Base-by-base conservation (phyloP, 495 filamentous ascomycete genomes). In the Penicillium parvum region DNA sequence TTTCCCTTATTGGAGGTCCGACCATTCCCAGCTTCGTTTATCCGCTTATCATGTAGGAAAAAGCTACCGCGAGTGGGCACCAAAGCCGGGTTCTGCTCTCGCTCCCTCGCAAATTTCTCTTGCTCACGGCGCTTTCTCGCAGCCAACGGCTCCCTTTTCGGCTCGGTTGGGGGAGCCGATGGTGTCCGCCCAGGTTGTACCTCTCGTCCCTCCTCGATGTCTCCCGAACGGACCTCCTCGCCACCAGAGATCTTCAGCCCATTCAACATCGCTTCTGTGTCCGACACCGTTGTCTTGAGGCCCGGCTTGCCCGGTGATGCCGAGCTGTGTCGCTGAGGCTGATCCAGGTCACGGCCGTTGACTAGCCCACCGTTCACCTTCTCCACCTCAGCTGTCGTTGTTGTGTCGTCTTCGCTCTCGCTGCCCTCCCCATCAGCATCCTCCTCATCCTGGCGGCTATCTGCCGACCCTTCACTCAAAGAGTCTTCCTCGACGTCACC, bases 21-120 rank as follows among this genome's bases (percentile, higher is more conserved):
- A 12, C 57, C 60, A 58, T 90, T 92, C 18, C 81, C 83, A 15
- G 84, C 75, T 23, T 84, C 85, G 22, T 79, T 74, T 37, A 86
- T 81, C 45, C 90, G 78, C 52, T 95, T 89, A 60, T 98, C 92
- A 64, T 98, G 92, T 73, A 97, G 82, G 72, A 96, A 98, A 73
- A 98, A 98, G 39, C 82, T 84, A 17, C 92, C 92, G 37, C 94
- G 77, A 54, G 94, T 97, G 39, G 92, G 92, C 23, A 97, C 90
- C 63, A 95, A 95, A 21, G 91, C 82, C 30, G 92, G 92, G 67
- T 96, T 88, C 47, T 86, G 82, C 57, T 91, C 90, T 49, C 86
- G 78, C 60, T 85, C 84, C 68, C 86, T 87, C 61, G 82, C 79
- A 63, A 90, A 89, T 54, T 95, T 88, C 30, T 96, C 91, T 53